These are phyloP conservation scores for Naganishia sp. DNA, from an alignment of 1,284 basidiomycete species.

Conservation along the genomic window DNA sequence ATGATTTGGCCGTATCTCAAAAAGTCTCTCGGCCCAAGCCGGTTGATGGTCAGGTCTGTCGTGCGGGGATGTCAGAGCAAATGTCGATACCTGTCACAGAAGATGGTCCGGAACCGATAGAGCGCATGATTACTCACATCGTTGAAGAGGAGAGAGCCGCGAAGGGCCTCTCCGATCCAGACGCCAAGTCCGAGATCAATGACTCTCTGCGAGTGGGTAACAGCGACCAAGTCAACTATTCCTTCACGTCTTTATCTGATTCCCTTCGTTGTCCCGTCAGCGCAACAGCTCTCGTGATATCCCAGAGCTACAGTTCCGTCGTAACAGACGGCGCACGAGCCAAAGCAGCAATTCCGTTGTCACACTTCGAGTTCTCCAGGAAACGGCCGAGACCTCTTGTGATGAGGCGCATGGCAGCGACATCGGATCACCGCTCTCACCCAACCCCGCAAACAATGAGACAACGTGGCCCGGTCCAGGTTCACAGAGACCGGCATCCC, in stretches of 20 bases:
- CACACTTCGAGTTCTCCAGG: conserved; percentile 8
- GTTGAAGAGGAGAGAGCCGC: not conserved
- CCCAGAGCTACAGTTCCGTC: conserved; percentile 13
- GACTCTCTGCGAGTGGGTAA: not conserved
- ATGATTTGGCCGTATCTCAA: conserved; percentile 15
- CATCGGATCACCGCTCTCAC: not conserved
- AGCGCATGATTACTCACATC: not conserved
- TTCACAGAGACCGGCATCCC: not conserved
- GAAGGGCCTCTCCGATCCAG: too few relatives aligned
- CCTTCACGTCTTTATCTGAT: not conserved
- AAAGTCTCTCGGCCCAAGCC: not conserved
- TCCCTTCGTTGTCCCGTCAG: not conserved
- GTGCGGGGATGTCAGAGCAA: not conserved
- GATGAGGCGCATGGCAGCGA: not conserved
- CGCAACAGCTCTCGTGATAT: conserved; percentile 1
- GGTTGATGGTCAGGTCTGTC: not conserved
- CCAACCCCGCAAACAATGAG: not conserved
- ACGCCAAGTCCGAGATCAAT: not conserved
- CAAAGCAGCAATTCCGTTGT: conserved; percentile 3
- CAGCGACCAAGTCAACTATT: not conserved
- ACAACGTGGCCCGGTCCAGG: not conserved
- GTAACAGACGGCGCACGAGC: conserved; percentile 15
- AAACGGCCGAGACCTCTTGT: not conserved
- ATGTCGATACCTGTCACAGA: not conserved
- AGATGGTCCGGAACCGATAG: not conserved